phyloP scores from a whole-genome alignment of 495 filamentous ascomycete species.

The Neurospora tetrasperma region DNA sequence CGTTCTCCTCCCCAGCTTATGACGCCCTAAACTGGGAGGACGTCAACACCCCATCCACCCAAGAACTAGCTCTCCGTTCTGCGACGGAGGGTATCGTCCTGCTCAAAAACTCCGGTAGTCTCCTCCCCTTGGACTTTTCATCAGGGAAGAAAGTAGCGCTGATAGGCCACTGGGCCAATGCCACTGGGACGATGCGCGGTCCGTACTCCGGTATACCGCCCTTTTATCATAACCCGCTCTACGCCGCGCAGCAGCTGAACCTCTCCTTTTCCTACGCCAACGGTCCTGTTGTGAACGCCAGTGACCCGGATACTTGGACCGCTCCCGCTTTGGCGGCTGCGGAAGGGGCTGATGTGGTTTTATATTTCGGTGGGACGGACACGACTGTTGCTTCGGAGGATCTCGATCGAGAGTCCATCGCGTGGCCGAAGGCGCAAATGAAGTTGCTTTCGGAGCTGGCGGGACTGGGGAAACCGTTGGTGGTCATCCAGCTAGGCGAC shows the following conservation, averaged over 20 bases:
- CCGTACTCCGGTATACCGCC: slow-evolving; percentile 28
- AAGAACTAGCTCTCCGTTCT: slow-evolving; percentile 24
- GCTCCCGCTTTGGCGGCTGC: slow-evolving; percentile 30
- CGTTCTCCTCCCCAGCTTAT: slow-evolving; percentile 17
- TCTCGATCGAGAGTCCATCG: slow-evolving; percentile 25
- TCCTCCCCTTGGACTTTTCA: slow-evolving; percentile 18
- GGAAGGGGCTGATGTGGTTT: slow-evolving; percentile 22
- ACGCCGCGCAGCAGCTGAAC: slow-evolving; percentile 24
- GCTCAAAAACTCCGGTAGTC: slow-evolving; percentile 23
- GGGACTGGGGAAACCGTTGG: slow-evolving; percentile 23
- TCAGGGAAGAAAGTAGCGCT: slow-evolving; percentile 19
- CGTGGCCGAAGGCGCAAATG: slow-evolving; percentile 29
- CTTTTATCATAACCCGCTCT: slow-evolving; percentile 19
- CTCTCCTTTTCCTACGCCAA: slow-evolving; percentile 13
- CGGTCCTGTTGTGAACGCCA: slow-evolving; percentile 22
- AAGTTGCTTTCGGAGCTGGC: slow-evolving; percentile 24
- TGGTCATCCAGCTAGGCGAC: slow-evolving; percentile 36
- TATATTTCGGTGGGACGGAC: slow-evolving; percentile 33
- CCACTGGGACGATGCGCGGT: slow-evolving; percentile 24
- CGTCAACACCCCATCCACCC: slow-evolving; percentile 22
- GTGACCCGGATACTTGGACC: slow-evolving; percentile 43
- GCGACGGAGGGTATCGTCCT: slow-evolving; percentile 25
- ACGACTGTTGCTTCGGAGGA: slow-evolving; percentile 25
- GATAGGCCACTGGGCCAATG: slow-evolving; percentile 27
- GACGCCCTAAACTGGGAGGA: slow-evolving; percentile 22